Percentiles rank a stretch among this genome's conserved stretches.
Evolutionary conservation across 305 asterid species (phyloP).

Genomic region (Fraxinus dipetala): DNA sequence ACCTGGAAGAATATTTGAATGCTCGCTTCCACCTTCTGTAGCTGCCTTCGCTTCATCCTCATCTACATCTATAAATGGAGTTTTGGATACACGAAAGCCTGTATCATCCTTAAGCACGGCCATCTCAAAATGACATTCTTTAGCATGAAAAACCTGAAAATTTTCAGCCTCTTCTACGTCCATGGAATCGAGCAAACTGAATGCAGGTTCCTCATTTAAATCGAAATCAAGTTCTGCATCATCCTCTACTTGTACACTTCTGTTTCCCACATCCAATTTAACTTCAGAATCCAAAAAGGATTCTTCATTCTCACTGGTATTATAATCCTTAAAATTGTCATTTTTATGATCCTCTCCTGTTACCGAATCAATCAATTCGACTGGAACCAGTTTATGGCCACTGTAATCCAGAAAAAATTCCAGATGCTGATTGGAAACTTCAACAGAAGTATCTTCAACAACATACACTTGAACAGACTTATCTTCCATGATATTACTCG

Average conservation of each 20-base stretch:
- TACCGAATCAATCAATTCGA: conserved; percentile 39
- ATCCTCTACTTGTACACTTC: conserved; percentile 4
- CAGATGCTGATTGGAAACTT: conserved; percentile 37
- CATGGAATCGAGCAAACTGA: conserved; percentile 32
- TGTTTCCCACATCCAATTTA: conserved; percentile 12
- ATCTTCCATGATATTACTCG: conserved; percentile 27
- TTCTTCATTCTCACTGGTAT: background rate
- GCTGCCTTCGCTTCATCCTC: conserved; percentile 25
- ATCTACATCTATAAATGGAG: background rate
- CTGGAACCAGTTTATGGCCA: conserved; percentile 37
- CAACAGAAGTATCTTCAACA: conserved; percentile 25
- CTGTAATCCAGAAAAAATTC: conserved; percentile 46
- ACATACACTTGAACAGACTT: conserved; percentile 35
- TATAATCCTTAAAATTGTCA: conserved; percentile 3
- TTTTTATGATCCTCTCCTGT: conserved; percentile 32
- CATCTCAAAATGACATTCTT: conserved; percentile 19
- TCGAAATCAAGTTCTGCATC: conserved; percentile 17
- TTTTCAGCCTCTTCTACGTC: conserved; percentile 39
- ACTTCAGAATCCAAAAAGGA: background rate
- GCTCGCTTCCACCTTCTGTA: conserved; percentile 26
- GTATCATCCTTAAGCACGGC: conserved; percentile 16
- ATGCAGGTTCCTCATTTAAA: conserved; percentile 19
- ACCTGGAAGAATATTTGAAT: conserved; percentile 25
- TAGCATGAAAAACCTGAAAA: conserved; percentile 28
- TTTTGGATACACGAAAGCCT: background rate